These are phyloP conservation scores for Paraphysoderma sedebokerense DNA, from an alignment of 371 early-diverging fungal species.

Conservation along the genomic window DNA sequence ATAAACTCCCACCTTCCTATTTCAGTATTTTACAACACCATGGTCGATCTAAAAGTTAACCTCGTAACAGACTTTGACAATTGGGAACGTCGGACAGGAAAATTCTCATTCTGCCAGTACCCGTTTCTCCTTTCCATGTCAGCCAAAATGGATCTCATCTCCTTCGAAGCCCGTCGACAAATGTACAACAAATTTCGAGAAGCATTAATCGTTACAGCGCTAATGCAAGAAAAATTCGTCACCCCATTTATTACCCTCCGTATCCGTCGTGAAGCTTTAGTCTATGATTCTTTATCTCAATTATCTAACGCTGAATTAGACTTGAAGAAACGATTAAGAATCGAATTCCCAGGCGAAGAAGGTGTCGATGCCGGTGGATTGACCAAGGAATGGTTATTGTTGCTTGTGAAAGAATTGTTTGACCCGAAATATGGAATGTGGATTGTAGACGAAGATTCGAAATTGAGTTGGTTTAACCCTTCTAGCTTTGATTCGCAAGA, in stretches of 20 bases:
- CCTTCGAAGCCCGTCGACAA: constrained; percentile 67
- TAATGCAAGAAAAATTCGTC: constrained; percentile 2
- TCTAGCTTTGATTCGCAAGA: constrained; percentile 52
- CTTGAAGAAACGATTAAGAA: constrained; percentile 72
- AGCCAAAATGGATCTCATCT: constrained; percentile 73
- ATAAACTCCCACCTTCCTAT: constrained; percentile 36
- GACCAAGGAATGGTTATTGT: constrained; percentile 89
- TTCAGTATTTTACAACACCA: constrained; percentile 66
- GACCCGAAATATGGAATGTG: constrained; percentile 76
- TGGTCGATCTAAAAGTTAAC: constrained; percentile 59
- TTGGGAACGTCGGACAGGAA: constrained; percentile 68
- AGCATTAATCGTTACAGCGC: constrained; percentile 14
- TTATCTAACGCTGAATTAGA: constrained; percentile 50
- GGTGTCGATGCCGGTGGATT: constrained; percentile 91
- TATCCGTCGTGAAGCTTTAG: constrained; percentile 62
- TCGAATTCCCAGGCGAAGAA: constrained; percentile 81
- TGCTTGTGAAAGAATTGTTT: constrained; percentile 77
- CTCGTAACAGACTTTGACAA: constrained; percentile 59
- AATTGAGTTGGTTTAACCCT: constrained; percentile 71
- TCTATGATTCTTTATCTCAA: constrained; percentile 68
- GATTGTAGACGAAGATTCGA: constrained; percentile 50
- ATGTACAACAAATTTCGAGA: constrained; percentile 55
- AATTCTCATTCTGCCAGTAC: constrained; percentile 76
- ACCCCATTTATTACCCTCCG: constrained; percentile 33
- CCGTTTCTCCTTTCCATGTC: constrained; percentile 73